Base-by-base conservation (phyloP, 83 land plant species). In the Diphasiastrum complanatum region DNA sequence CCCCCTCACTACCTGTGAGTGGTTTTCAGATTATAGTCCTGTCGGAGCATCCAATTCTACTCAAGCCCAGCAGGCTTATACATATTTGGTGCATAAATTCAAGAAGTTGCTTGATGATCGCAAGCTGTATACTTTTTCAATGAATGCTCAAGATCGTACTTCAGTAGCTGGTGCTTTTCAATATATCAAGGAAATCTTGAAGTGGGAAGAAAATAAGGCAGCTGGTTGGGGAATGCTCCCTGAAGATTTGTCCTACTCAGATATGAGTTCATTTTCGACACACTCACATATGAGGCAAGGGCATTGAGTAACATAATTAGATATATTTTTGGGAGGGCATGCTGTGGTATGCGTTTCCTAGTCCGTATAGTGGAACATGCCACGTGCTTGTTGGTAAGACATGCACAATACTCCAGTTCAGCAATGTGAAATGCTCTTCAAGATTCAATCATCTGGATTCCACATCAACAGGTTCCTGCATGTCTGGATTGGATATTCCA, bases 201-300 rank as follows among this genome's bases (percentile, higher is more conserved):
- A 80, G 56, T 89, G 91, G 85, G 90, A 85, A 37, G 96, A 85
- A 20, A 80, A 89, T 61, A 83, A 72, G 45, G 83, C 81, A 0
- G 81, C 78, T 18, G 83, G 76, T 57, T 45, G 53, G 27, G 78
- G 73, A 50, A 69, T 64, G 64, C 66, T 69, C 47, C 75, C 60
- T 16, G 97, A 84, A 41, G 95, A 89, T 37, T 85, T 83, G 6
- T 73, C 79, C 41, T 89, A 84, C 63, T 83, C 90, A 2, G 93
- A 91, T 24, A 29, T 81, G 55, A 91, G 97, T 67, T 82, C 97
- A 3, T 91, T 83, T 3, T 84, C 93, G n/a, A n/a, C n/a, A n/a
- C n/a, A n/a, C n/a, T n/a, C n/a, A n/a, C n/a, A n/a, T n/a, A n/a
- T n/a, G n/a, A n/a, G n/a, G n/a, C n/a, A n/a, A n/a, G n/a, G n/a